Base-by-base conservation (phyloP, 441 rosid species). In the Pelargonium hybrid region DNA sequence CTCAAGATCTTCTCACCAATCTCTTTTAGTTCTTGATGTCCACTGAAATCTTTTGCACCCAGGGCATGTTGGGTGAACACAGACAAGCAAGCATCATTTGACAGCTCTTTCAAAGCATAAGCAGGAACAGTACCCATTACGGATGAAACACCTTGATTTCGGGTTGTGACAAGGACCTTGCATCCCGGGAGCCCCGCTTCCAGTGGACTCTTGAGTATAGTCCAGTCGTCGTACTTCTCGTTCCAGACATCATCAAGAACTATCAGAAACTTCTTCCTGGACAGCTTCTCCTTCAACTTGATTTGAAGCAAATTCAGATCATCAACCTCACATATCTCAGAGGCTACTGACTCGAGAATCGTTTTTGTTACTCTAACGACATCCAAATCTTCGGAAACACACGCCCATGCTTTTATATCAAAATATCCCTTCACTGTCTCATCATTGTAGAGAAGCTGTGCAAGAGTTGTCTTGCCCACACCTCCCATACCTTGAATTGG, bases 211-310 rank as follows among this genome's bases (percentile, higher is more conserved):
- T 18, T 52, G 23, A 84, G 23, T 14, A 4, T 41, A 4, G 66
- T 45, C 87, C 84, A 84, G 9, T 66, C 71, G 2, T 41, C 6
- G 10, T 66, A 56, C 0, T 21, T 75, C 47, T 74, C 65, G 20
- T 52, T 67, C 82, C 83, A 84, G 14, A 84, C 83, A 76, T 84
- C 84, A 2, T 84, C 84, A 8, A 84, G 26, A 14, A 81, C 75
- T 18, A 84, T 66, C 69, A 79, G 71, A 11, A 80, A 70, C 26
- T 67, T 78, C 67, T 48, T 47, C 43, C 74, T 59, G 37, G 8
- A 15, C 68, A 79, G 7, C 20, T 13, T 37, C 45, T 54, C 34
- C 23, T 41, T 66, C 43, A 79, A 29, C 23, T 7, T 13, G 3
- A 57, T 10, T 41, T 79, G 83, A 14, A 83, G 74, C 52, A 11